Percentiles rank a stretch among this genome's conserved stretches.
Evolutionary conservation across 306 rosid species (phyloP).

Genomic region (Cucumis sativus): Cucumber_9930_V3 NC_026661.2:18057501-18058000

Average conservation of each 20-base stretch:
- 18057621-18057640: background rate
- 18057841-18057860: background rate
- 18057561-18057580: background rate
- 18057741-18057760: background rate
- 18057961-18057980: conserved; percentile 84
- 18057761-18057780: background rate
- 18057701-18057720: background rate
- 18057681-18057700: background rate
- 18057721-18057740: background rate
- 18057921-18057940: conserved; percentile 59
- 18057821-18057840: background rate
- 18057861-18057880: background rate
- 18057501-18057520: background rate
- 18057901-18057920: background rate
- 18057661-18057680: background rate
- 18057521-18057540: background rate
- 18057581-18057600: background rate
- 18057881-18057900: background rate
- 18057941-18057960: conserved; percentile 74
- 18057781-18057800: background rate
- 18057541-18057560: background rate
- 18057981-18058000: conserved; percentile 95
- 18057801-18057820: background rate
- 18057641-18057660: background rate
- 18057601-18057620: background rate